Conservation (phyloP, 2,329 filamentous ascomycete species). For the Dactylellina drechsleri region DNA sequence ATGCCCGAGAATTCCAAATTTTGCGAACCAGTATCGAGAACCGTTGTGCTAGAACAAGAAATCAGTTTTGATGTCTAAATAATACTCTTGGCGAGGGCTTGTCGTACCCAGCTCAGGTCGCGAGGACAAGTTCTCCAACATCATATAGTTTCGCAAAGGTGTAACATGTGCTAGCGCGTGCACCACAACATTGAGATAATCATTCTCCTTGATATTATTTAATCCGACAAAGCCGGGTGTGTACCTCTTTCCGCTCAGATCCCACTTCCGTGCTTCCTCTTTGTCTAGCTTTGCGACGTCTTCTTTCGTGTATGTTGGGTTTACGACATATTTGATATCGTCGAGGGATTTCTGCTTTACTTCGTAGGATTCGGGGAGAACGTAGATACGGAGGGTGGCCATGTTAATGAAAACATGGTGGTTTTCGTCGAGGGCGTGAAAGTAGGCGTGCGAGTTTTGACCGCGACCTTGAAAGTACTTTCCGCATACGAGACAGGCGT, state of each 20-base stretch:
- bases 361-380: conserved; percentile 95
- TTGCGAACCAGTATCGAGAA: conserved; percentile 92
- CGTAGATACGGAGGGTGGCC: conserved; percentile 88
- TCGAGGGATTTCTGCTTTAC: conserved; percentile 93
- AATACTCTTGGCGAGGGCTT: not conserved
- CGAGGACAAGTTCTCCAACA: conserved; percentile 81
- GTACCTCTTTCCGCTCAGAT: conserved; percentile 84
- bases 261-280: conserved; percentile 71
- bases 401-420: conserved; percentile 99
- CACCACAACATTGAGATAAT: conserved; percentile 95
- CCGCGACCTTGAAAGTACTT: conserved; percentile 96
- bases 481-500: conserved; percentile 96
- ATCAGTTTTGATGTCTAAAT: not conserved
- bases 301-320: conserved; percentile 82
- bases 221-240: conserved; percentile 95
- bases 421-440: conserved; percentile 91
- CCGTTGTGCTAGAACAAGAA: conserved; percentile 66
- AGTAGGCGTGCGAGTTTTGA: conserved; percentile 94
- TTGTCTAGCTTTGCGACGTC: conserved; percentile 84
- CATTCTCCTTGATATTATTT: conserved; percentile 99
- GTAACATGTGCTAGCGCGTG: conserved; percentile 90
- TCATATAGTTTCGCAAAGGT: conserved; percentile 88
- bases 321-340: conserved; percentile 97
- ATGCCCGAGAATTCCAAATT: conserved; percentile 96
- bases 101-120: conserved; percentile 78